These are phyloP conservation scores for Mortierella antarctica DNA, from an alignment of 192 early-diverging fungal species.

Conservation along the genomic window DNA sequence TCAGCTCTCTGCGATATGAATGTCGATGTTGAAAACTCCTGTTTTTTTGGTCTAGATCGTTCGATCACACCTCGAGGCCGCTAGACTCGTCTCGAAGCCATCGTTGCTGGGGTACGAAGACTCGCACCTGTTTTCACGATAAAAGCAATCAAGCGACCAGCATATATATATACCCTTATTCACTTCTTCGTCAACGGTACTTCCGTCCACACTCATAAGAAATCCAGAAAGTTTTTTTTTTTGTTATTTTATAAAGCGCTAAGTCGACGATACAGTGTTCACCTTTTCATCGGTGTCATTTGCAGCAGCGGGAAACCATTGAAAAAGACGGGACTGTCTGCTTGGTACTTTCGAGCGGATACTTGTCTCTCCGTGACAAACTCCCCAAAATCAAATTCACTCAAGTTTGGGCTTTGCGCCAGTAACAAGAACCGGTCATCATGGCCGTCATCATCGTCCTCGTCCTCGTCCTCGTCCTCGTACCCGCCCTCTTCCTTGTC, in stretches of 20 bases:
- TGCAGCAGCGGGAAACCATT: conserved; percentile 30
- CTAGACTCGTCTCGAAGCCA: conserved; percentile 31
- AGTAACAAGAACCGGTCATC: conserved; percentile 16
- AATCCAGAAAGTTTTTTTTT: not conserved
- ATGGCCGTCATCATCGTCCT: not conserved
- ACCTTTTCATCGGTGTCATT: conserved; percentile 5
- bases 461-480: conserved; percentile 1
- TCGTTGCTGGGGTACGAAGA: conserved; percentile 28
- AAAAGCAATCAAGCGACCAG: not conserved
- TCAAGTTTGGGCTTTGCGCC: conserved; percentile 20
- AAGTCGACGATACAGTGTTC: not conserved
- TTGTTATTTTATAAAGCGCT: not conserved
- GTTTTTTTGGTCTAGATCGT: conserved; percentile 14
- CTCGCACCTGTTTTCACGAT: conserved; percentile 11
- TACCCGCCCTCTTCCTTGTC: not conserved
- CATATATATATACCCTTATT: no score
- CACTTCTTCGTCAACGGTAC: no score
- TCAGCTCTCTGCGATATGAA: no score
- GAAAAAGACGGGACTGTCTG: conserved; percentile 33
- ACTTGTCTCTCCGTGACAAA: not conserved
- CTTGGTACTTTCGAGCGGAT: conserved; percentile 4
- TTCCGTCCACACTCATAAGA: no score
- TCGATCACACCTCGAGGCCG: conserved; percentile 25
- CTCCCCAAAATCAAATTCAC: conserved; percentile 15
- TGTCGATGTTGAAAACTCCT: not conserved